Evolutionary conservation across 2,329 filamentous ascomycete species (phyloP), one percentile per base, ranked within the genome.

Genomic region (Pestalotiopsis sp.): DNA sequence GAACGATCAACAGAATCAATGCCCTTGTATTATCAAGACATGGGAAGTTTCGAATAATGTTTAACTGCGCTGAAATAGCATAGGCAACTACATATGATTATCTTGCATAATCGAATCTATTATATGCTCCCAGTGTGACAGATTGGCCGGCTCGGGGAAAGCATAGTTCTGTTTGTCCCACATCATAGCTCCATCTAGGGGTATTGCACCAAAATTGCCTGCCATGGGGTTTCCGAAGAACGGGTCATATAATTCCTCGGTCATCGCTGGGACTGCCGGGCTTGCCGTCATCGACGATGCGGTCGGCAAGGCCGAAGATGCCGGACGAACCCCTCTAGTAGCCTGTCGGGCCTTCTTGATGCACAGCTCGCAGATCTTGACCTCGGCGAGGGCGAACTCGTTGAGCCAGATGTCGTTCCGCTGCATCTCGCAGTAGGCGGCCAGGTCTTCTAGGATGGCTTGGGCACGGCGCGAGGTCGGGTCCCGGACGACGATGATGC

Each of bases 321-420:
- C 39, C 39, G 39, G 14, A 12, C 39, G 27, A 45, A 5, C 39
- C 3, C 39, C 39, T 45, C 39, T 45, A 2, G 14, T 45, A 17
- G 39, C 39, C 39, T 45, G 39, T 12, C 39, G 12, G 12, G 39
- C 14, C 39, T 45, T 45, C 14, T 45, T 45, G 39, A 83, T 80
- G 70, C 81, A 83, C 9, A 83, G 73, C 72, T 83, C 81, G 41
- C 82, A 77, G 0, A 83, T 79, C 67, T 81, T 81, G 14, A 83
- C 78, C 71, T 83, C 81, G 0, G 80, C 80, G 1, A 82, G 73
- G 4, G 76, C 79, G 68, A 83, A 81, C 68, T 82, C 79, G 67
- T 82, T 82, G 36, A 79, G 66, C 80, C 81, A 82, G 4, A 76
- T 73, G 49, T 83, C 81, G n/a, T 74, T 75, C 6, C 78, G 73